Evolutionary conservation across 1,284 basidiomycete genomes (phyloP).

Genomic region (Wolfiporia cocos): DNA sequence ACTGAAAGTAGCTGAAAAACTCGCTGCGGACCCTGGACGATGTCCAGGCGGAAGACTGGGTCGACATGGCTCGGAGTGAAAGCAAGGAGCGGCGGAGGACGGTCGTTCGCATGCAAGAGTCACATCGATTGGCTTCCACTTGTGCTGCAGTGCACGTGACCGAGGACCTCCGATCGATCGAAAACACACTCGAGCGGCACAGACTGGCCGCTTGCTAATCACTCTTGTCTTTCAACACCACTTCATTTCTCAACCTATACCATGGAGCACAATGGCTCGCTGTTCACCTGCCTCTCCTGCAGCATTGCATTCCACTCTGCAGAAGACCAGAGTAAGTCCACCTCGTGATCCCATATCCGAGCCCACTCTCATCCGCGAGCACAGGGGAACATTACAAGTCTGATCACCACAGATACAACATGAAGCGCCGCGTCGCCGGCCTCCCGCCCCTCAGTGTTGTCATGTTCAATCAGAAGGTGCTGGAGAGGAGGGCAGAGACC

Average conservation of each 20-base stretch:
- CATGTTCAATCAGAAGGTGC: slow-evolving; percentile 89
- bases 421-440: slow-evolving; percentile 92
- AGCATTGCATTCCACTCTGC: slow-evolving; percentile 83
- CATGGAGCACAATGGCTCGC: slow-evolving; percentile 8
- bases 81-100: background rate
- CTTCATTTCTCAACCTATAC: too few relatives aligned
- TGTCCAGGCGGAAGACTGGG: slow-evolving; percentile 39
- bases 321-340: slow-evolving; percentile 73
- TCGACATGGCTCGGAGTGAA: background rate
- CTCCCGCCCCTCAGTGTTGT: slow-evolving; percentile 81
- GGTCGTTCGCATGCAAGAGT: background rate
- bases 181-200: too few relatives aligned
- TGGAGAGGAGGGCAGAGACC: slow-evolving; percentile 71
- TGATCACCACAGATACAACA: slow-evolving; percentile 97
- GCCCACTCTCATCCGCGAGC: slow-evolving; percentile 3
- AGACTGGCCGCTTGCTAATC: too few relatives aligned
- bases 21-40: slow-evolving; percentile 66
- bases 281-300: slow-evolving; percentile 93
- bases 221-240: too few relatives aligned
- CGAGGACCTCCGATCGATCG: too few relatives aligned
- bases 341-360: background rate
- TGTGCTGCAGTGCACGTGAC: too few relatives aligned
- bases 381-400: slow-evolving; percentile 86
- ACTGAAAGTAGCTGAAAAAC: slow-evolving; percentile 79
- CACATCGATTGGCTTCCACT: too few relatives aligned